These are phyloP conservation scores for Rhynchosporium graminicola DNA, from an alignment of 2,329 filamentous ascomycete genomes.

Conservation along the genomic window DNA sequence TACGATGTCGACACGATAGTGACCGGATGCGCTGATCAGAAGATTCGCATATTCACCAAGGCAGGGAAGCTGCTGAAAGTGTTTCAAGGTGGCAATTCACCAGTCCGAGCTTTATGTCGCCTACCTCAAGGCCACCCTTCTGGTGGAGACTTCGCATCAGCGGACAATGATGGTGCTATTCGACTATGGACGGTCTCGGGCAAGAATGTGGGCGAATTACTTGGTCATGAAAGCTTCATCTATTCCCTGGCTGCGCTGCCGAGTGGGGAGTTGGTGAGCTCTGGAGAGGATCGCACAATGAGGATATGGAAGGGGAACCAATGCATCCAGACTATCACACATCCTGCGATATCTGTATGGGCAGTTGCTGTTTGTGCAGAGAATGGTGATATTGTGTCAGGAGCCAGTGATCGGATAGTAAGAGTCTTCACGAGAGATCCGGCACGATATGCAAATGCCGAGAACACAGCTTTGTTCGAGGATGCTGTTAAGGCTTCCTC, in stretches of 20 bases:
- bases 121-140: constrained; percentile 75
- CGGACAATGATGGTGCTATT: constrained; percentile 88
- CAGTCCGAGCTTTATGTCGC: constrained; percentile 84
- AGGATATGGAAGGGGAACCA: constrained; percentile 81
- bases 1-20: constrained; percentile 79
- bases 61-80: constrained; percentile 63
- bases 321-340: constrained; percentile 93
- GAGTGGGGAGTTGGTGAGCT: constrained; percentile 84
- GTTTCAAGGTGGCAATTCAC: constrained; percentile 72
- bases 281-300: constrained; percentile 91
- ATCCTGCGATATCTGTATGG: constrained; percentile 97
- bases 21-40: constrained; percentile 90
- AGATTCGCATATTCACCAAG: constrained; percentile 78
- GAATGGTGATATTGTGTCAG: constrained; percentile 90
- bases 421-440: constrained; percentile 78
- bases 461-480: constrained; percentile 73
- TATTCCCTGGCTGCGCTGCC: constrained; percentile 80
- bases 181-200: constrained; percentile 85
- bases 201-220: constrained; percentile 71
- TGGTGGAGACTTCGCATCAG: constrained; percentile 90
- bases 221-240: constrained; percentile 92
- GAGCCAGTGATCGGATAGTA: constrained; percentile 83
- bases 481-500: constrained; percentile 79
- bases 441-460: constrained; percentile 68
- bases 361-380: constrained; percentile 78